phyloP scores from a whole-genome alignment of 192 early-diverging fungal species.

The Linnemannia hyalina region DNA sequence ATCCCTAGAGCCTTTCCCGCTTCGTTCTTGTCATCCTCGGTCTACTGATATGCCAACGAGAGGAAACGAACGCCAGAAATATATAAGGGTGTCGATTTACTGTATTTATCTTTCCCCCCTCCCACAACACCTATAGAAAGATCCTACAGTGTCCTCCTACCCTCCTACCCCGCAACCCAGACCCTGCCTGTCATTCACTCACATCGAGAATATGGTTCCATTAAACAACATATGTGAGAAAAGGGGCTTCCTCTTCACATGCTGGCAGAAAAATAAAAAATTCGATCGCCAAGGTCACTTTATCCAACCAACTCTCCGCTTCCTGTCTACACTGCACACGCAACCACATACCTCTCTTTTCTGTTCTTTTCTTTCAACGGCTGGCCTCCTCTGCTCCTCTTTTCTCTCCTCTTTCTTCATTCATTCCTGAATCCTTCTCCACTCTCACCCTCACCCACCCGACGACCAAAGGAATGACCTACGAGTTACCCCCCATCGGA shows the following conservation, averaged over 20 bases:
- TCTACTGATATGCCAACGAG: not conserved
- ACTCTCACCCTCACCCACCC: not conserved
- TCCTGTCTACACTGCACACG: not conserved
- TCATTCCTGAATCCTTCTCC: conserved; percentile 3
- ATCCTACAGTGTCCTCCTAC: too few species aligned
- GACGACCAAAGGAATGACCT: conserved; percentile 25
- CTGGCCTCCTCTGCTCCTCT: not conserved
- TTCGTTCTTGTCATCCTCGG: not conserved
- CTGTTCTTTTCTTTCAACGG: not conserved
- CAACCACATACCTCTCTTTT: too few species aligned
- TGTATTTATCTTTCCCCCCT: too few species aligned
- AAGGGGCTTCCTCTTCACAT: too few species aligned
- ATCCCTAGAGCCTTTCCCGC: not conserved
- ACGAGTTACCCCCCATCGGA: conserved; percentile 63
- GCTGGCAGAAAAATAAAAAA: too few species aligned
- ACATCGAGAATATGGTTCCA: too few species aligned
- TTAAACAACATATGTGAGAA: too few species aligned
- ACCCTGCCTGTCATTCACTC: too few species aligned
- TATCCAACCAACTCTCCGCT: not conserved
- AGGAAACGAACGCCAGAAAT: too few species aligned
- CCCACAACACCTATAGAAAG: too few species aligned
- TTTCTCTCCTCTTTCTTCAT: not conserved
- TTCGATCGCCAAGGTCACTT: too few species aligned
- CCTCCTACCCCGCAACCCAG: too few species aligned
- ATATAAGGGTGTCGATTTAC: not conserved